phyloP scores from a whole-genome alignment of 2,329 filamentous ascomycete species.

The Arthroderma sp. region DNA sequence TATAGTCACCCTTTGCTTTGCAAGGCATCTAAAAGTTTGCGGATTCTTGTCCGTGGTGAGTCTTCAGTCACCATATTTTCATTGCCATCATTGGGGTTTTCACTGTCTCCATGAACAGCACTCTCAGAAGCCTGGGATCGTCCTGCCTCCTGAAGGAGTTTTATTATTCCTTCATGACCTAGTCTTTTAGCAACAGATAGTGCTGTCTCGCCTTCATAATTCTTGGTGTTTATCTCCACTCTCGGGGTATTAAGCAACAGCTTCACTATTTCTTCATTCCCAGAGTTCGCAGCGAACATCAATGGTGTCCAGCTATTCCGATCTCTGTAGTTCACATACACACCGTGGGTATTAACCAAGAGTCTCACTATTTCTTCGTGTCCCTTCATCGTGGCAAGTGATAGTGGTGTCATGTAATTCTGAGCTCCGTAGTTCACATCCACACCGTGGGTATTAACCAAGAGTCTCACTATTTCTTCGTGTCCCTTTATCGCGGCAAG shows the following conservation, averaged over 20 bases:
- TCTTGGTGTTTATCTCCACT: constrained; percentile 2
- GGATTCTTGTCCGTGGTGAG: no score
- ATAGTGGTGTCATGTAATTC: not conserved
- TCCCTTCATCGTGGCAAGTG: not conserved
- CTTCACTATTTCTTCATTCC: not conserved
- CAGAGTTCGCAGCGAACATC: not conserved
- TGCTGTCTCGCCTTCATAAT: not conserved
- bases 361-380: not conserved
- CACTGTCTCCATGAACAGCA: no score
- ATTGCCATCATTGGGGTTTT: no score
- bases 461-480: not conserved
- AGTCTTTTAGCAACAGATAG: not conserved
- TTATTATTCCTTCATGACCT: not conserved
- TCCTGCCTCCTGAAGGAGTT: not conserved
- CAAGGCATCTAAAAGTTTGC: no score
- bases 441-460: constrained; percentile 1
- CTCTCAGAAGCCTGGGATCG: no score
- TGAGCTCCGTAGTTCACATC: constrained; percentile 2
- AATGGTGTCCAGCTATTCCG: not conserved
- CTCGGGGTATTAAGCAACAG: not conserved
- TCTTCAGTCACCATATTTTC: no score
- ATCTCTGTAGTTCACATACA: constrained; percentile 4
- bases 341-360: not conserved
- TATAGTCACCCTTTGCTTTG: no score
- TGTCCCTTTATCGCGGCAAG: not conserved